Evolutionary conservation across 768 basidiomycete species (phyloP), one percentile per base, ranked within the genome.

Genomic region (Vishniacozyma victoriae): DNA sequence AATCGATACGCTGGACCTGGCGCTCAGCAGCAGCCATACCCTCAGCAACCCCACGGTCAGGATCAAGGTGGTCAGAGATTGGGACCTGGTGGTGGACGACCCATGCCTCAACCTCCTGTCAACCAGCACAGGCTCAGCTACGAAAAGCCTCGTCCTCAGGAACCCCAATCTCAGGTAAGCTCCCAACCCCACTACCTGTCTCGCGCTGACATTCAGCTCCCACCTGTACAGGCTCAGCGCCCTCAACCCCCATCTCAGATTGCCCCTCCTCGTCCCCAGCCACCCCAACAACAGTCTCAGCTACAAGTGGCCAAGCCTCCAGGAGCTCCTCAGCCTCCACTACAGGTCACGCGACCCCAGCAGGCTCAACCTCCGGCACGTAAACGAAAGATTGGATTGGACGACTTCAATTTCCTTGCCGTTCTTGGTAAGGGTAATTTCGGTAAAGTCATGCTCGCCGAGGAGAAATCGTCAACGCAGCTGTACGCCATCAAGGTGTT

Each of bases 401-500:
- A 97, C 69, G 95, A 97, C 70, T 99, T 99, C 78, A 97, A 97
- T 65, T 97, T 99, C 78, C 75, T 99, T 46, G 91, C 95, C 20
- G 95, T 99, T 14, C 81, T 99, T 29, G 95, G 95, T 41, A 97
- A 97, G 75, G 95, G 95, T 62, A 99, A 97, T 74, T 99, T 99
- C 67, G 95, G 95, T 48, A 99, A 99, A 73, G 95, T 99, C 74
- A 99, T 99, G 95, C 76, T 99, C 50, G 95, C 95, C 9, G 95
- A 99, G 74, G 95, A 99, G 78, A 99, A 99, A 81, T 83, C 79
- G 71, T 80, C 82, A 42, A 87, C 82, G 60, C 82, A 80, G 42
- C 73, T 97, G 47, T 97, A 86, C 69, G 95, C 95, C n/a, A 96
- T 99, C 78, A 99, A 99, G 74, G 95, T 99, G n/a, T 70, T 99